A percentile compares a stretch with the other conserved stretches of the same genome.
phyloP scores from a whole-genome alignment of 306 rosid species.

The Castanospermum australe region DNA sequence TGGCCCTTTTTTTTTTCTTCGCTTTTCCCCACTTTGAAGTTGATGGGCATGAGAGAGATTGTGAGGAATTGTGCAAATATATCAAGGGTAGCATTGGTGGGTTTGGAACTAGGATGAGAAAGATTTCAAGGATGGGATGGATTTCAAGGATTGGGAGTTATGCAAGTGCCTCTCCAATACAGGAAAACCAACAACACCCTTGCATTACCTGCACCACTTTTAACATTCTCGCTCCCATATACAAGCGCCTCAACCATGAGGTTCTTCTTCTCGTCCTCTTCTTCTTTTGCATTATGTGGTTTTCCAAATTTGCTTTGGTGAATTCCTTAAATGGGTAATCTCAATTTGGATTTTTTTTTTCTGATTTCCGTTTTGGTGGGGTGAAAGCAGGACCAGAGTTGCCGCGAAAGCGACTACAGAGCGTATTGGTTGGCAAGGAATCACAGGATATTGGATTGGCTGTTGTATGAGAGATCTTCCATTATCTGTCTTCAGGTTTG shows the following conservation, averaged over 20 bases:
- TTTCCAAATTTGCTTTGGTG: neutral
- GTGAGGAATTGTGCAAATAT: neutral
- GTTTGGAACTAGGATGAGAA: conserved; percentile 26
- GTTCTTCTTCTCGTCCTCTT: conserved; percentile 37
- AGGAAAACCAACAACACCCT: conserved; percentile 65
- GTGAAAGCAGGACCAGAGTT: conserved; percentile 56
- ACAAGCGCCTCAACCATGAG: conserved; percentile 81
- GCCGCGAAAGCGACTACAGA: conserved; percentile 76
- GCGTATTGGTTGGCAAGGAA: conserved; percentile 76
- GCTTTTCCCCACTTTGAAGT: neutral
- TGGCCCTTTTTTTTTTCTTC: neutral
- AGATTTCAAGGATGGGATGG: conserved; percentile 47
- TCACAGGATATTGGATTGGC: conserved; percentile 71
- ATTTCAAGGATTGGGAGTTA: conserved; percentile 62
- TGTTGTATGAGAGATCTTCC: conserved; percentile 81
- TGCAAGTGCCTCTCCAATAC: conserved; percentile 65
- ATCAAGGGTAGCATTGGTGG: neutral
- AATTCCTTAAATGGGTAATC: neutral
- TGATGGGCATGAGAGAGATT: conserved; percentile 1
- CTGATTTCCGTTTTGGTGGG: conserved; percentile 3
- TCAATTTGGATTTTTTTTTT: neutral
- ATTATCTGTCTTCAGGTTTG: conserved; percentile 94
- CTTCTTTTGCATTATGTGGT: neutral
- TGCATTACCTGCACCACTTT: conserved; percentile 88
- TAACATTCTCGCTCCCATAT: conserved; percentile 92